phyloP scores from a whole-genome alignment of 176 grass and related monocot genomes.

The Zea mays region DNA sequence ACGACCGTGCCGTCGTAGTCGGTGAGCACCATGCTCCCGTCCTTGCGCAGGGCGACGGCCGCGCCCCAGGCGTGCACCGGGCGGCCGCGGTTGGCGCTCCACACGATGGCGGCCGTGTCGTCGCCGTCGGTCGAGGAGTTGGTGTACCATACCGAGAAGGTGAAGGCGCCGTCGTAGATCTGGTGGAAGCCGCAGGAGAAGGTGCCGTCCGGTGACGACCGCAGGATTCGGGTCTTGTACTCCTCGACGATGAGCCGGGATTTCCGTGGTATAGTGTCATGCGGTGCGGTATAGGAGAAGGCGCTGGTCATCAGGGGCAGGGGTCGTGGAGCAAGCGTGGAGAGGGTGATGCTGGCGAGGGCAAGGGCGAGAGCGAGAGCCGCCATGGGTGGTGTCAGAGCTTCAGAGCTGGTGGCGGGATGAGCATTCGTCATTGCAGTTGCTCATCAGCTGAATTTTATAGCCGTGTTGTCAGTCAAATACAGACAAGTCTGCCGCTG shows the following conservation, averaged over 20 bases:
- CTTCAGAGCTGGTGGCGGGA: neutral
- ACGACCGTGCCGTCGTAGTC: constrained; percentile 37
- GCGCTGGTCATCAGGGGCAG: neutral
- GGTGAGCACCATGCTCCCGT: constrained; percentile 38
- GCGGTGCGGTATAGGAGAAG: neutral
- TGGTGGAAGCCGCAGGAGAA: constrained; percentile 44
- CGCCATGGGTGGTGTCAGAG: neutral
- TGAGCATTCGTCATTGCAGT: neutral
- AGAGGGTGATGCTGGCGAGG: neutral
- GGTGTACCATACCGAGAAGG: constrained; percentile 50
- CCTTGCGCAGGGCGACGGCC: constrained; percentile 30
- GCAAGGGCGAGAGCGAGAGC: neutral
- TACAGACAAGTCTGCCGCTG: neutral
- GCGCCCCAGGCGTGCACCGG: constrained; percentile 38
- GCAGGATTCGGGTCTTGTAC: constrained; percentile 23
- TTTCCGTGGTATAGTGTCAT: constrained; percentile 16
- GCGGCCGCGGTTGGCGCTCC: constrained; percentile 48
- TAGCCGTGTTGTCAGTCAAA: constrained; percentile 11
- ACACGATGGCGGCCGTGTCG: neutral
- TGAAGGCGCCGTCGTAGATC: constrained; percentile 35
- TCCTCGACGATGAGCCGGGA: constrained; percentile 24
- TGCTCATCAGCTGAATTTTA: neutral
- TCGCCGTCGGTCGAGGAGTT: neutral
- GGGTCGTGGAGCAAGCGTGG: neutral
- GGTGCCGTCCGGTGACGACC: constrained; percentile 35